Conservation (phyloP, 139 green algal species). For the Closterium sp. region DNA sequence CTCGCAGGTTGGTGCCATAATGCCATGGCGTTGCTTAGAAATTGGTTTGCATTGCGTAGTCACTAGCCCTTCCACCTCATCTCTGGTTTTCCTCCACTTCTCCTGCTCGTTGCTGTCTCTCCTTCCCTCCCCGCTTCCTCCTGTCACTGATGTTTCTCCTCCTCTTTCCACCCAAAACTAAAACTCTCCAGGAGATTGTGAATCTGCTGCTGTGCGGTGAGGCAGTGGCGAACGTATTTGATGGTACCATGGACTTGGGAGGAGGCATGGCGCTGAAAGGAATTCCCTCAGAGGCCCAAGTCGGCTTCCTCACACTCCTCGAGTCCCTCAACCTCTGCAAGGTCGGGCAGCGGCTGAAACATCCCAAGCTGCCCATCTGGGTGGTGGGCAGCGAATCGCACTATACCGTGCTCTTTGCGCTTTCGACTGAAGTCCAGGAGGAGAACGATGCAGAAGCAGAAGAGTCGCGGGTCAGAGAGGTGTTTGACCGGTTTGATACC, state of each 20-base stretch:
- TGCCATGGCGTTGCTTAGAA: too few species aligned
- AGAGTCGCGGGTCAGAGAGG: slow-evolving; percentile 8
- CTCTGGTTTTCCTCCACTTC: too few species aligned
- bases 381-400: slow-evolving; percentile 51
- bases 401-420: slow-evolving; percentile 50
- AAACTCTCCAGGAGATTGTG: slow-evolving; percentile 44
- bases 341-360: slow-evolving; percentile 52
- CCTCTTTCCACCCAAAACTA: background rate
- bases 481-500: slow-evolving; percentile 34
- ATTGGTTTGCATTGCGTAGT: too few species aligned
- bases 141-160: too few species aligned
- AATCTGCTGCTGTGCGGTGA: slow-evolving; percentile 56
- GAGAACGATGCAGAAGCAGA: slow-evolving; percentile 31
- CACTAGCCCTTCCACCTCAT: too few species aligned
- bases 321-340: slow-evolving; percentile 53
- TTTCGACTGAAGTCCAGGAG: slow-evolving; percentile 38
- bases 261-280: slow-evolving; percentile 46
- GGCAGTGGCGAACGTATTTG: slow-evolving; percentile 54
- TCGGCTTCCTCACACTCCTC: slow-evolving; percentile 56
- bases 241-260: slow-evolving; percentile 51
- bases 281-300: slow-evolving; percentile 32
- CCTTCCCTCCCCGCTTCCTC: too few species aligned
- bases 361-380: slow-evolving; percentile 51
- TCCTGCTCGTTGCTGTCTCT: too few species aligned
- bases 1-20: slow-evolving; percentile 34